Percentiles rank a stretch among this genome's conserved stretches.
phyloP scores from a whole-genome alignment of 306 rosid genomes.

The Prunus padus region DNA sequence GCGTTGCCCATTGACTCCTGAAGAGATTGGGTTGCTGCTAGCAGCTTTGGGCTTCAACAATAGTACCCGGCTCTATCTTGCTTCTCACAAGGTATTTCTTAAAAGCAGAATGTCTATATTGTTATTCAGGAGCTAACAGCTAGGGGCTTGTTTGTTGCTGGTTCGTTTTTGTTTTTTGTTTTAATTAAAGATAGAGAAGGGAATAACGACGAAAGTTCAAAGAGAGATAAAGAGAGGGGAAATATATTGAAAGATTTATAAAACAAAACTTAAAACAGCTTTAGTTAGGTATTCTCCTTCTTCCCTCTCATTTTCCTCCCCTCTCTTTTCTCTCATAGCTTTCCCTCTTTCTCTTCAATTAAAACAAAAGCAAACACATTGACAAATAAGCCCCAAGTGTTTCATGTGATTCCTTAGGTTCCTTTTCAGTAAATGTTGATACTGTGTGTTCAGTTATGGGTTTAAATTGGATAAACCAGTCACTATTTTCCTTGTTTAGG shows the following conservation, averaged over 20 bases:
- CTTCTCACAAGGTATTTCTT: slow-evolving; percentile 78
- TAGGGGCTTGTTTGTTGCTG: not conserved
- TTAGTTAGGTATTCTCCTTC: not conserved
- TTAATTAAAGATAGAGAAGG: not conserved
- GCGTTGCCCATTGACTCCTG: slow-evolving; percentile 97
- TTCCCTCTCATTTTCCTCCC: not conserved
- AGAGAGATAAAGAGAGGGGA: not conserved
- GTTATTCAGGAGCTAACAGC: not conserved
- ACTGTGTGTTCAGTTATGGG: not conserved
- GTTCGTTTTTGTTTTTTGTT: not conserved
- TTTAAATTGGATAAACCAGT: not conserved
- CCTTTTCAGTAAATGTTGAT: not conserved
- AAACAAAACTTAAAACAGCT: not conserved
- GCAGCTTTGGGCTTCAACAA: slow-evolving; percentile 90
- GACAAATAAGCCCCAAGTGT: not conserved
- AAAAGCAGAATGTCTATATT: not conserved
- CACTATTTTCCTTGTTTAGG: slow-evolving; percentile 18
- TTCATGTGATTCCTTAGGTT: not conserved
- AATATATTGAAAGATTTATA: not conserved
- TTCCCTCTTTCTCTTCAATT: not conserved
- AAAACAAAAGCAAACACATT: not conserved
- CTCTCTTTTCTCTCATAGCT: not conserved
- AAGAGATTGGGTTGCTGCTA: slow-evolving; percentile 89
- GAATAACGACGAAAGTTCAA: not conserved
- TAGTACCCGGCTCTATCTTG: slow-evolving; percentile 82